phyloP scores from a whole-genome alignment of 2,329 filamentous ascomycete genomes.

The Tolypocladium paradoxum region DNA sequence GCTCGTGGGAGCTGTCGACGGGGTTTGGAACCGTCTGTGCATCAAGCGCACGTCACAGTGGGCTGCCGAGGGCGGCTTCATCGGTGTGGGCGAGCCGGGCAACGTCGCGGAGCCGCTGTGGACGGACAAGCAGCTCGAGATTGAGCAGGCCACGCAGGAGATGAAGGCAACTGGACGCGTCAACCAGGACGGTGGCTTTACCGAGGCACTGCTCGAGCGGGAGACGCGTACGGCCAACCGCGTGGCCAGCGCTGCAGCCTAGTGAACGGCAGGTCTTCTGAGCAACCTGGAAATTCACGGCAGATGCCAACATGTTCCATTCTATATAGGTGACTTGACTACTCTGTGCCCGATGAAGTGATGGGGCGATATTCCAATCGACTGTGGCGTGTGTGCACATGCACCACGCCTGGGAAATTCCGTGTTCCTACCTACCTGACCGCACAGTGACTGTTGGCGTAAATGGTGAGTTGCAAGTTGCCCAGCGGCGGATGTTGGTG shows the following conservation, averaged over 20 bases:
- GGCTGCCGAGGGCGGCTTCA: conserved; percentile 84
- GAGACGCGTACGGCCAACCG: conserved; percentile 28
- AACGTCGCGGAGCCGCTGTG: conserved; percentile 65
- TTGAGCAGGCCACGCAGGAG: conserved; percentile 55
- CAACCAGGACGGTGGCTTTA: conserved; percentile 33
- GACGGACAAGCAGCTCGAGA: conserved; percentile 79
- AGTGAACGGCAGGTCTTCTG: neutral
- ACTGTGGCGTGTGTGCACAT: neutral
- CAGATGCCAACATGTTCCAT: neutral
- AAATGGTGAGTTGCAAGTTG: neutral
- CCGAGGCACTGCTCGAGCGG: conserved; percentile 48
- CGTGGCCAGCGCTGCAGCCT: conserved; percentile 17
- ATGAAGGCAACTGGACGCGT: conserved; percentile 37
- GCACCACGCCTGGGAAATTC: neutral
- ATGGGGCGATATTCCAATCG: neutral
- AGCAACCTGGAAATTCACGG: neutral
- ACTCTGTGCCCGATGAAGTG: neutral
- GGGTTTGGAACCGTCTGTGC: conserved; percentile 77
- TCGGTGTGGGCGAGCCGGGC: conserved; percentile 73
- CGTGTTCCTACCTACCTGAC: neutral
- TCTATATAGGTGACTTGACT: neutral
- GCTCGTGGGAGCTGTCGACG: conserved; percentile 72
- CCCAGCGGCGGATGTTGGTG: neutral
- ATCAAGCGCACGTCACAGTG: conserved; percentile 92
- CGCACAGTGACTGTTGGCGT: neutral